Conservation (phyloP, 352 stramenopile species). For the Pythium dissotocum region DNA sequence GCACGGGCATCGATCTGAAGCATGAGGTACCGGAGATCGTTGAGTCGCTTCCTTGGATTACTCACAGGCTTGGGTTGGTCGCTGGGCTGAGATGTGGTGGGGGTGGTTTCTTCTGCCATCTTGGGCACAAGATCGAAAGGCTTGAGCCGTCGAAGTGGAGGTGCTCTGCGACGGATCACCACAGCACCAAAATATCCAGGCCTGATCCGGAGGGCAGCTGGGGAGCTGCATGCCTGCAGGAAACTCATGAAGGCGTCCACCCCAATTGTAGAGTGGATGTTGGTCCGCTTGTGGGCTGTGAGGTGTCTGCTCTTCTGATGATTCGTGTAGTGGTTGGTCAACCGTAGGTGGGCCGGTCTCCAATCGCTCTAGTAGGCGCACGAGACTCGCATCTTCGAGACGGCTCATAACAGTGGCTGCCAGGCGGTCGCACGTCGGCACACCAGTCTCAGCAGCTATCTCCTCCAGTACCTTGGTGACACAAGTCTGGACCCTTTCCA, state of each 20-base stretch:
- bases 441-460: neutral
- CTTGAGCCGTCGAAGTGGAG: neutral
- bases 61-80: neutral
- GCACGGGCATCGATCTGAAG: neutral
- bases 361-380: neutral
- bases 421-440: neutral
- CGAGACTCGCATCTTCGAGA: neutral
- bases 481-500: neutral
- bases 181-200: slow-evolving; percentile 3
- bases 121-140: neutral
- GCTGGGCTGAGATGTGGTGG: neutral
- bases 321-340: neutral
- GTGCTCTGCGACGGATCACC: neutral
- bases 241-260: neutral
- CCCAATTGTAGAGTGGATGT: neutral
- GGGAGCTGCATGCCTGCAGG: neutral
- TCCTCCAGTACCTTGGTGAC: slow-evolving; percentile 1
- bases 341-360: neutral
- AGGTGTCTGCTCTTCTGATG: neutral
- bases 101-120: neutral
- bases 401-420: neutral
- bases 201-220: neutral
- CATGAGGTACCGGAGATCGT: neutral
- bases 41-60: neutral
- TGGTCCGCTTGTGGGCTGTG: neutral